Conservation (phyloP, 2,329 filamentous ascomycete species). For the Penicillium sp. region DNA sequence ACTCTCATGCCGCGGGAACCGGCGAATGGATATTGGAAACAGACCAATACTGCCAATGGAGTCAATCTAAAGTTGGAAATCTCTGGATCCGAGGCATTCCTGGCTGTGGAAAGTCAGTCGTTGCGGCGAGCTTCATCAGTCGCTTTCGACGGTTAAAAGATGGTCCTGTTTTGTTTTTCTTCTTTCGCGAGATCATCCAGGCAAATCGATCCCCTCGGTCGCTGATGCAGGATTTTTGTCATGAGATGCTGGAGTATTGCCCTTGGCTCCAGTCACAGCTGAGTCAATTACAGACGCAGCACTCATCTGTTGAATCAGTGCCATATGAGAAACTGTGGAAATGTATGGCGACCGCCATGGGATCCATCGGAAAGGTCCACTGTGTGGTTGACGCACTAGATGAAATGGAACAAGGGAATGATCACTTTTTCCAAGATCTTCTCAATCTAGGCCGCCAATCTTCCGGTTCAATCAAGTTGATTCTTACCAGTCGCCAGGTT, state of each 20-base stretch:
- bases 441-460: neutral
- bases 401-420: neutral
- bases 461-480: neutral
- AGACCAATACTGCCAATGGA: neutral
- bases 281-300: neutral
- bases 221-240: neutral
- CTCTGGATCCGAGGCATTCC: neutral
- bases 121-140: neutral
- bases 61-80: neutral
- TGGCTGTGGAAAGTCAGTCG: neutral
- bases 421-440: neutral
- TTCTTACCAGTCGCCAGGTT: neutral
- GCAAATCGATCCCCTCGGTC: neutral
- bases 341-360: neutral
- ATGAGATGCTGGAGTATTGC: neutral
- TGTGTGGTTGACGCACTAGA: neutral
- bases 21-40: neutral
- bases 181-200: neutral
- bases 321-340: neutral
- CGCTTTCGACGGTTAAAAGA: neutral
- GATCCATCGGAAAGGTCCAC: neutral
- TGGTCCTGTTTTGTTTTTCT: neutral
- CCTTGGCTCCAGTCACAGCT: neutral
- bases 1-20: neutral
- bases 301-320: neutral